These are phyloP conservation scores for Brasenia schreberi DNA, from an alignment of 164 flowering plant species.

Conservation along the genomic window DNA sequence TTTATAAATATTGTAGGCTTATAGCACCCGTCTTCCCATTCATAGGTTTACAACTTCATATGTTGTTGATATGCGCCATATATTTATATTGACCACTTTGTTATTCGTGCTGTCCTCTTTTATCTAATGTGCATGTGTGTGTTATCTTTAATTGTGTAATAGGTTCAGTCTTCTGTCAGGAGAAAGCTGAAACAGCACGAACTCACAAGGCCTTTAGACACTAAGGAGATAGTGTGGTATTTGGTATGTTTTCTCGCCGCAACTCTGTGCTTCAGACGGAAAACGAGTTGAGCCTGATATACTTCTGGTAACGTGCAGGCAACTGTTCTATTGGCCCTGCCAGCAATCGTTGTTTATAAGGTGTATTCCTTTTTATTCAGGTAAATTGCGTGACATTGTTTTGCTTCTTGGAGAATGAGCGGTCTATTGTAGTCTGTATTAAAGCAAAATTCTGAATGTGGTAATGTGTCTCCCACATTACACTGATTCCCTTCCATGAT, in stretches of 20 bases:
- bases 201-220: conserved; percentile 55
- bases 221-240: conserved; percentile 75
- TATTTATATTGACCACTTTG: too few relatives aligned
- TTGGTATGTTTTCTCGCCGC: conserved; percentile 27
- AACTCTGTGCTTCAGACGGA: neutral
- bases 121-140: too few relatives aligned
- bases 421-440: too few relatives aligned
- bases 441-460: too few relatives aligned
- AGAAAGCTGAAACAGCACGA: conserved; percentile 50
- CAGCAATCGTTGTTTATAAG: conserved; percentile 34
- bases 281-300: neutral
- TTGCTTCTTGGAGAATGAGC: too few relatives aligned
- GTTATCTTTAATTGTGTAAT: neutral
- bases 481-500: too few relatives aligned
- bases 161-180: conserved; percentile 43
- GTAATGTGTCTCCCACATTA: too few relatives aligned
- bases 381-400: conserved; percentile 17
- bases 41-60: too few relatives aligned
- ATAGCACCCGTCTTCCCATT: too few relatives aligned
- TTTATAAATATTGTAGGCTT: too few relatives aligned
- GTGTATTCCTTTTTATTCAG: conserved; percentile 29
- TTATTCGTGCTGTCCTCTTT: too few relatives aligned
- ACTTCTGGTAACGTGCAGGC: conserved; percentile 32
- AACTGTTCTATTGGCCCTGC: conserved; percentile 67
- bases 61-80: too few relatives aligned